phyloP scores from a whole-genome alignment of 169 alveolate genomes.

The Plasmodium cynomolgi region DNA sequence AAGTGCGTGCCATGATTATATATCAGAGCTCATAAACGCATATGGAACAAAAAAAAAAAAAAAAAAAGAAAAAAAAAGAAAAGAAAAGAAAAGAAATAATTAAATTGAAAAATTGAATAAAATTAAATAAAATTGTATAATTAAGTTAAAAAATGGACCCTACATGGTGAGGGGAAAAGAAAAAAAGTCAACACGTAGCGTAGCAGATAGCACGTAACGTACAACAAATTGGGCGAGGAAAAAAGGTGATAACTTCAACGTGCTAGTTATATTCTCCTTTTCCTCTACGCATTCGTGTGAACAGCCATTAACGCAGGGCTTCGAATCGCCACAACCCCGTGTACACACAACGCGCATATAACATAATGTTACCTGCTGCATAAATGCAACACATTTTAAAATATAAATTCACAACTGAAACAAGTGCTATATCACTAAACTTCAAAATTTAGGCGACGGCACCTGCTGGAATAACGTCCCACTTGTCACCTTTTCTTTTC shows the following conservation, averaged over 20 bases:
- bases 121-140: background rate
- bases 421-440: background rate
- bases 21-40: background rate
- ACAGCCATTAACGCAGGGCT: background rate
- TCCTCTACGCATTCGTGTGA: background rate
- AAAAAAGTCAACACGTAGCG: background rate
- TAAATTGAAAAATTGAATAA: background rate
- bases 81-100: background rate
- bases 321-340: background rate
- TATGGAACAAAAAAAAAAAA: background rate
- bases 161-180: background rate
- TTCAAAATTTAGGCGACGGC: background rate
- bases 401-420: background rate
- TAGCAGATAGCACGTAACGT: background rate
- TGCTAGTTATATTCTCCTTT: background rate
- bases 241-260: background rate
- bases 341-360: conserved; percentile 1
- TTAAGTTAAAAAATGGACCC: background rate
- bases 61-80: background rate
- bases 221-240: background rate
- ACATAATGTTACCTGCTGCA: background rate
- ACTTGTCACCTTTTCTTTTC: conserved; percentile 11
- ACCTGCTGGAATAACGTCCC: background rate
- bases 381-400: background rate
- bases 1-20: background rate